phyloP scores from a whole-genome alignment of 768 basidiomycete species.

The Calocybe indica region DNA sequence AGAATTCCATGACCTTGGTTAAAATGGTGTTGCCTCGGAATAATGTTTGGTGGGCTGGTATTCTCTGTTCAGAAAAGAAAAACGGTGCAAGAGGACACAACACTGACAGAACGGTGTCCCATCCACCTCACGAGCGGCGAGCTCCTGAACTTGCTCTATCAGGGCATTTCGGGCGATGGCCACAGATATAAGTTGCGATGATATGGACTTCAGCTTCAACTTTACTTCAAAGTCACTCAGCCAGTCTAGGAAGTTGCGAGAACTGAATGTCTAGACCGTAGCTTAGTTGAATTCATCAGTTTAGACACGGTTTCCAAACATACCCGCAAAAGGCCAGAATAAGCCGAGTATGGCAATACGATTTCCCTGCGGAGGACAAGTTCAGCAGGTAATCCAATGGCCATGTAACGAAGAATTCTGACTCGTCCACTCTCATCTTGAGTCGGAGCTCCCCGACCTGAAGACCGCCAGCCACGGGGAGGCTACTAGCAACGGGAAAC shows the following conservation, averaged over 20 bases:
- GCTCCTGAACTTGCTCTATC: conserved; percentile 62
- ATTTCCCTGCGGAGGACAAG: conserved; percentile 52
- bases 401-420: conserved; percentile 14
- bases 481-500: conserved; percentile 66
- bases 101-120: conserved; percentile 57
- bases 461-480: conserved; percentile 39
- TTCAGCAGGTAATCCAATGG: conserved; percentile 1
- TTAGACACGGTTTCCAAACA: conserved; percentile 9
- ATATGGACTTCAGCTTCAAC: conserved; percentile 58
- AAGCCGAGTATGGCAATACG: conserved; percentile 63
- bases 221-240: conserved; percentile 65
- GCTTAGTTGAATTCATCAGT: conserved; percentile 2
- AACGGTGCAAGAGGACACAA: not conserved
- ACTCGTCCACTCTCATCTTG: conserved; percentile 75
- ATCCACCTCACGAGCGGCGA: conserved; percentile 67
- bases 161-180: conserved; percentile 63
- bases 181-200: conserved; percentile 58
- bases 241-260: conserved; percentile 69
- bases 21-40: conserved; percentile 65
- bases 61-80: not conserved
- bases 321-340: conserved; percentile 56
- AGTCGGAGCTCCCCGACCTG: conserved; percentile 75
- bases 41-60: conserved; percentile 66
- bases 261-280: conserved; percentile 38
- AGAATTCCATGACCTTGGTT: conserved; percentile 72